These are phyloP conservation scores for Tolypocladium guangdongense DNA, from an alignment of 2,329 filamentous ascomycete genomes.

Conservation along the genomic window DNA sequence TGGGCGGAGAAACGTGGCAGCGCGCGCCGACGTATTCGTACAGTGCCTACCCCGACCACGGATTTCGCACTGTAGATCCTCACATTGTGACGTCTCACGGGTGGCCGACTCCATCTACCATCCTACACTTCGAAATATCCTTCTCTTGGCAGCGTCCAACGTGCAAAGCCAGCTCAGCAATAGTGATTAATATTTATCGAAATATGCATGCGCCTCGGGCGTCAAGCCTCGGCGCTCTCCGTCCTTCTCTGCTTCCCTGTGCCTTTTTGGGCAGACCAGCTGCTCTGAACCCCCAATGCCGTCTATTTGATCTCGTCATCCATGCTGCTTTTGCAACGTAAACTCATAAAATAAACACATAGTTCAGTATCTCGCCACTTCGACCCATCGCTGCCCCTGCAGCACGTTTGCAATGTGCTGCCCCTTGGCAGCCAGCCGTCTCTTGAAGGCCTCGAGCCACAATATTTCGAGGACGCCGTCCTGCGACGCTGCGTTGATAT, in stretches of 20 bases:
- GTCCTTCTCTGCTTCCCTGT: neutral
- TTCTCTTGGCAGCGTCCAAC: neutral
- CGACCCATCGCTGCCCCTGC: constrained; percentile 28
- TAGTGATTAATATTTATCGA: neutral
- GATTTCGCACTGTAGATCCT: neutral
- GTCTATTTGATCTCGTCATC: neutral
- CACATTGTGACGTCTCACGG: neutral
- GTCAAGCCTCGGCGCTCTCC: neutral
- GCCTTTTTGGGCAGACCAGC: constrained; percentile 3
- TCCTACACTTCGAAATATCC: neutral
- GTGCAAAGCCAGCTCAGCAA: neutral
- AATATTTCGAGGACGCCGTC: constrained; percentile 33
- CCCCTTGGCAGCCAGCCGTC: constrained; percentile 26
- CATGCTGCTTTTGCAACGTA: neutral
- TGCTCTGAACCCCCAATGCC: neutral
- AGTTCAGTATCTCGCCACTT: constrained; percentile 18
- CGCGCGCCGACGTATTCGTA: constrained; percentile 7
- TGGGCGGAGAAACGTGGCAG: constrained; percentile 18
- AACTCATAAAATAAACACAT: neutral
- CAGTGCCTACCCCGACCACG: neutral
- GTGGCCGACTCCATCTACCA: too few species aligned
- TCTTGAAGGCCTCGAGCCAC: constrained; percentile 36
- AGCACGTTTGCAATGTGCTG: constrained; percentile 28
- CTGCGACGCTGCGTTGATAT: constrained; percentile 24
- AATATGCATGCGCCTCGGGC: neutral